Evolutionary conservation across 1,139 yeast species (phyloP).

Genomic region (Debaryomyces coudertii): DNA sequence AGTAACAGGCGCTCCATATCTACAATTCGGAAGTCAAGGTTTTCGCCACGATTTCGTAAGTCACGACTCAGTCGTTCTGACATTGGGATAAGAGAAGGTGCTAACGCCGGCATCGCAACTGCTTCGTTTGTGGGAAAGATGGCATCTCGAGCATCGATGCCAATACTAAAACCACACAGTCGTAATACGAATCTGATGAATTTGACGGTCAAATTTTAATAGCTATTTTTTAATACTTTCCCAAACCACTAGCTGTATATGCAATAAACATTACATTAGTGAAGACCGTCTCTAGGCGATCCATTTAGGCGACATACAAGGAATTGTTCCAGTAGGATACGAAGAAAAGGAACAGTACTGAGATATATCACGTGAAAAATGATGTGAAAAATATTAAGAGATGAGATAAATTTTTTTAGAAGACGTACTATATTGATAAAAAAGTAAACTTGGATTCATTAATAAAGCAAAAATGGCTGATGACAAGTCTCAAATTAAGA

Average conservation of each 20-base stretch:
- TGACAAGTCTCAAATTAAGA: slow-evolving; percentile 57
- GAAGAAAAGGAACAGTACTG: no score
- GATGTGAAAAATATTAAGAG: slow-evolving; percentile 14
- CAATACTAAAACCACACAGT: slow-evolving; percentile 21
- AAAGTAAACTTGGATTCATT: slow-evolving; percentile 3
- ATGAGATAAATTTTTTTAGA: slow-evolving; percentile 18
- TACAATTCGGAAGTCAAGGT: slow-evolving; percentile 28
- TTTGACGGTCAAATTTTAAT: slow-evolving; percentile 21
- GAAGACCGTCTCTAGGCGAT: no score
- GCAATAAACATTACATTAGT: neutral
- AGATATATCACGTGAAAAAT: slow-evolving; percentile 10
- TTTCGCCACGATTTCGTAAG: slow-evolving; percentile 25
- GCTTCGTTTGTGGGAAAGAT: slow-evolving; percentile 29
- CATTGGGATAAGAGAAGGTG: slow-evolving; percentile 24
- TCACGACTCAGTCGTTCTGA: slow-evolving; percentile 17
- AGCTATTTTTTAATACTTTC: neutral
- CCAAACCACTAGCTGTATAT: neutral
- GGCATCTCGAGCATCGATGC: slow-evolving; percentile 28
- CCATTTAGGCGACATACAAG: no score
- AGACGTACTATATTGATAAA: slow-evolving; percentile 10
- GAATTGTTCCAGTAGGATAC: no score
- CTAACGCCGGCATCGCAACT: slow-evolving; percentile 29
- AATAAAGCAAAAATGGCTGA: slow-evolving; percentile 25
- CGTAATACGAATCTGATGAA: slow-evolving; percentile 19
- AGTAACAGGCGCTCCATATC: slow-evolving; percentile 24